A percentile compares a stretch with the other conserved stretches of the same genome.
These are phyloP conservation scores for Saccharomyces hybrid DNA, from an alignment of 1,139 yeast species.

Conservation along the genomic window DNA sequence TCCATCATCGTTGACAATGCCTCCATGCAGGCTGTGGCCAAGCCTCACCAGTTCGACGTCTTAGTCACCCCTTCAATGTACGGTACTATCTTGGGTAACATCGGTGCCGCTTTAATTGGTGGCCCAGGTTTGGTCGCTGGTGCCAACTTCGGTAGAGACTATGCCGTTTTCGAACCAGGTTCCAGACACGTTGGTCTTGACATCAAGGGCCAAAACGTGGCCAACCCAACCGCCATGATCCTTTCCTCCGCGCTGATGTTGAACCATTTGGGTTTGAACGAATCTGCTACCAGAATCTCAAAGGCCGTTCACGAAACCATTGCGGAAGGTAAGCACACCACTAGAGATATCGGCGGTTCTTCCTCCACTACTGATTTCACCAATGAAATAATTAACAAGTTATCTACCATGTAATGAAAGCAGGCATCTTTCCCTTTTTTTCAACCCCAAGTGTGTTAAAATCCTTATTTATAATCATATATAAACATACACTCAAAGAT, in stretches of 20 bases:
- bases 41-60: constrained; percentile 96
- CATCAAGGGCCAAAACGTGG: constrained; percentile 87
- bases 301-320: constrained; percentile 83
- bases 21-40: constrained; percentile 97
- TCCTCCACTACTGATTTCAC: constrained; percentile 91
- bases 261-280: constrained; percentile 87
- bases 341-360: constrained; percentile 79
- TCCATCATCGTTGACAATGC: constrained; percentile 98
- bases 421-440: constrained; percentile 6
- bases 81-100: constrained; percentile 94
- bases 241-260: constrained; percentile 83
- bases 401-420: constrained; percentile 18
- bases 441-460: constrained; percentile 1
- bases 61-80: constrained; percentile 96
- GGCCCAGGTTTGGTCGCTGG: constrained; percentile 99
- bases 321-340: constrained; percentile 79
- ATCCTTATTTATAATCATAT: constrained; percentile 5
- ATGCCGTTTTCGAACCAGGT: constrained; percentile 98
- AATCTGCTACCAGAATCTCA: constrained; percentile 76
- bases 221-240: constrained; percentile 97
- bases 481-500: constrained; percentile 9
- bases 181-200: constrained; percentile 98
- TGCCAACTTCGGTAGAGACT: constrained; percentile 95
- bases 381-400: constrained; percentile 29
- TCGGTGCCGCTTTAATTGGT: constrained; percentile 97